Conservation (phyloP, 108 stramenopile genomes). For the Tribonema minus region DNA sequence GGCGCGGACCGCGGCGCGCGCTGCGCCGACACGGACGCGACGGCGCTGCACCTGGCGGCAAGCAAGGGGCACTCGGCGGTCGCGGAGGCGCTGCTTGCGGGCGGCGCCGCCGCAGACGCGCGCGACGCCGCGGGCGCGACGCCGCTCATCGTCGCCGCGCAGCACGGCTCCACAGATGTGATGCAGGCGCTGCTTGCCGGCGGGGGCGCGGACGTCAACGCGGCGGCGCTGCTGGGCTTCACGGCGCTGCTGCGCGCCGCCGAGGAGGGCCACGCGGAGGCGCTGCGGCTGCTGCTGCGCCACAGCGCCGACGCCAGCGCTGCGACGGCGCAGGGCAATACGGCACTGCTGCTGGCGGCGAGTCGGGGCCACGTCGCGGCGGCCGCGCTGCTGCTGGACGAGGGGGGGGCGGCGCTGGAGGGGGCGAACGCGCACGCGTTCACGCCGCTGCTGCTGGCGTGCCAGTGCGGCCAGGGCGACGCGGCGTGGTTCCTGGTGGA, state of each 20-base stretch:
- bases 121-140: not conserved
- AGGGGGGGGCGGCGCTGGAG: conserved; percentile 8
- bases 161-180: not conserved
- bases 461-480: conserved; percentile 4
- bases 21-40: too few relatives aligned
- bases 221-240: not conserved
- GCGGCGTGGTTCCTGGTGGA: not conserved
- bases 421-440: conserved; percentile 10
- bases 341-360: conserved; percentile 8
- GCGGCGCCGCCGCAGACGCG: not conserved
- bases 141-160: conserved; percentile 19
- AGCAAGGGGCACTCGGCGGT: too few relatives aligned
- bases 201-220: conserved; percentile 14
- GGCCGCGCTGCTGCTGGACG: not conserved
- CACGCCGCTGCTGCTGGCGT: conserved; percentile 29
- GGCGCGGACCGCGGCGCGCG: too few relatives aligned
- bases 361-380: conserved; percentile 7
- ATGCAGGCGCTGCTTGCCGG: not conserved
- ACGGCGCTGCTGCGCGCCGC: conserved; percentile 12
- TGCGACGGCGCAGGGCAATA: not conserved
- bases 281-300: conserved; percentile 2
- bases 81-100: not conserved
- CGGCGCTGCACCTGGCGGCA: too few relatives aligned
- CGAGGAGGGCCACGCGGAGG: conserved; percentile 3
- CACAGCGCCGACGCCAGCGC: conserved; percentile 1